Evolutionary conservation across 306 rosid genomes (phyloP).

Genomic region (Styphnolobium japonicum): DNA sequence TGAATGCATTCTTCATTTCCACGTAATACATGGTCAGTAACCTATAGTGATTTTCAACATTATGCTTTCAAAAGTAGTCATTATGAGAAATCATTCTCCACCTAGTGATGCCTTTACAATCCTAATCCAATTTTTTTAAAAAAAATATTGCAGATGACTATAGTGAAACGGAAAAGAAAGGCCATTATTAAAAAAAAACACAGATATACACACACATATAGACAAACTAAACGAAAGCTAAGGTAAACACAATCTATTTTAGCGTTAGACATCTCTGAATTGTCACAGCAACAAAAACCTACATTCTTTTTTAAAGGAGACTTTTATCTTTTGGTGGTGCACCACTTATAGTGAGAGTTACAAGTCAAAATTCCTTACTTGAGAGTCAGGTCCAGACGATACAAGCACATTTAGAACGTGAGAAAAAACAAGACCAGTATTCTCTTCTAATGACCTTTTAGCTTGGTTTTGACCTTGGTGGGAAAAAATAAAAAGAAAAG

Average conservation of each 20-base stretch:
- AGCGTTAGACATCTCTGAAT: neutral
- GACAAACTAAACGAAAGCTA: neutral
- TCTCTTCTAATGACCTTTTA: too few species aligned
- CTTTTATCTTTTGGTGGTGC: neutral
- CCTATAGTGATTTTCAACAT: neutral
- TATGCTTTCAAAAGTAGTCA: neutral
- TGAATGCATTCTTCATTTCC: neutral
- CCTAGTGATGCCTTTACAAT: too few species aligned
- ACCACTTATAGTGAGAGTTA: neutral
- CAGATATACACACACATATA: neutral
- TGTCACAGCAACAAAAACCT: neutral
- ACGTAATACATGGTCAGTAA: neutral
- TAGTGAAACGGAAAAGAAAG: too few species aligned
- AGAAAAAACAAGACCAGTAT: too few species aligned
- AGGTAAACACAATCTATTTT: neutral
- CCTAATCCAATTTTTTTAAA: too few species aligned
- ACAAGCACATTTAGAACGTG: constrained; percentile 59
- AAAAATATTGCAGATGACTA: too few species aligned
- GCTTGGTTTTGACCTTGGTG: too few species aligned
- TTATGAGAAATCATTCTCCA: neutral
- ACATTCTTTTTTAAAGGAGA: neutral
- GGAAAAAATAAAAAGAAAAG: too few species aligned
- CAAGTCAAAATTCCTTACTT: constrained; percentile 36
- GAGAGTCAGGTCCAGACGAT: constrained; percentile 74
- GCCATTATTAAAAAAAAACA: neutral